phyloP scores from a whole-genome alignment of 805 yeast genomes.

The Metschnikowia gruessii region DNA sequence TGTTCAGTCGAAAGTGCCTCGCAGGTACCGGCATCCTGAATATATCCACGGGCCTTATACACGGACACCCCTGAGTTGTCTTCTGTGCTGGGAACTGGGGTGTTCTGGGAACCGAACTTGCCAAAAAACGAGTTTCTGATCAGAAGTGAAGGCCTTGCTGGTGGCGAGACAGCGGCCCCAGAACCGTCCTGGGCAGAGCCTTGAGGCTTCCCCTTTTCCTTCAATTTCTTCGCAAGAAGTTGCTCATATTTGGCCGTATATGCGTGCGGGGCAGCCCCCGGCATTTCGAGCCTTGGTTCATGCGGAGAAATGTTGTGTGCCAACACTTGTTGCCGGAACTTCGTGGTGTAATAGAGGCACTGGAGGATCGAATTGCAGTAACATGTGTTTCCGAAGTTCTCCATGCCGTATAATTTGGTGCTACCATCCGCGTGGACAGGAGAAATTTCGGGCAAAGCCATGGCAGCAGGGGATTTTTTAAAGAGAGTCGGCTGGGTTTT shows the following conservation, averaged over 20 bases:
- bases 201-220: conserved; percentile 26
- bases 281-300: conserved; percentile 28
- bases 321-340: conserved; percentile 55
- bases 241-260: conserved; percentile 42
- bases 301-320: conserved; percentile 32
- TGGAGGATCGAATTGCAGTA: conserved; percentile 92
- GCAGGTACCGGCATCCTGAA: conserved; percentile 32
- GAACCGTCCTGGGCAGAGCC: conserved; percentile 2
- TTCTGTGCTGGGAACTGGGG: conserved; percentile 6
- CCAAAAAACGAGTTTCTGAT: conserved; percentile 42
- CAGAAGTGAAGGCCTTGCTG: conserved; percentile 21
- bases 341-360: conserved; percentile 71
- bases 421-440: conserved; percentile 57
- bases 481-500: not conserved
- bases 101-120: conserved; percentile 29
- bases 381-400: conserved; percentile 88
- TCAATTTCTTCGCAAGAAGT: conserved; percentile 33
- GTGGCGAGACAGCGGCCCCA: not conserved
- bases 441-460: conserved; percentile 4
- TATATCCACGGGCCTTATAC: conserved; percentile 14
- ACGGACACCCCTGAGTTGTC: conserved; percentile 3
- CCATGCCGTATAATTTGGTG: conserved; percentile 72
- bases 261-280: conserved; percentile 34
- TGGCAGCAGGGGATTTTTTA: not conserved
- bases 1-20: conserved; percentile 35